Conservation (phyloP, 2,329 filamentous ascomycete species). For the Pseudogymnoascus sp. region DNA sequence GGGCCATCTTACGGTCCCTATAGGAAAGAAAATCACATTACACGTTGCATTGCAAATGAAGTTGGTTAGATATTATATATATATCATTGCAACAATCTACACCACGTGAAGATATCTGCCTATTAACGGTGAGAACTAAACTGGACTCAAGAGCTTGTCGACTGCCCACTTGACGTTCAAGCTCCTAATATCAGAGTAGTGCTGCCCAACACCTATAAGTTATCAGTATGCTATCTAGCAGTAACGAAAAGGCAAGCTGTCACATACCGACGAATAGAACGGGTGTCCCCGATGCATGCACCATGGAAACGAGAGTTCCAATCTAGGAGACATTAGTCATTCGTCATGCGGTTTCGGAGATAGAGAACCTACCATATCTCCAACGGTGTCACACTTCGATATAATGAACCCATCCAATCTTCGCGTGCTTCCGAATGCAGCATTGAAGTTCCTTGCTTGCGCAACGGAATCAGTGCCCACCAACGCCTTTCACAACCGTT, state of each 20-base stretch:
- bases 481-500: constrained; percentile 50
- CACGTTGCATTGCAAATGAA: background rate
- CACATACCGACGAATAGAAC: constrained; percentile 73
- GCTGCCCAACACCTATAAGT: constrained; percentile 49
- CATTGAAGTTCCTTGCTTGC: constrained; percentile 94
- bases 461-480: constrained; percentile 94
- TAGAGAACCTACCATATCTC: constrained; percentile 77
- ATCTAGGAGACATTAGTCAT: constrained; percentile 20
- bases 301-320: constrained; percentile 85
- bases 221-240: background rate
- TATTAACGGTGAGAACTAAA: background rate
- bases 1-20: background rate
- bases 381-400: constrained; percentile 96
- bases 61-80: background rate
- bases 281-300: constrained; percentile 93
- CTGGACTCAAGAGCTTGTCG: constrained; percentile 48
- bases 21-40: background rate
- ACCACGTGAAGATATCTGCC: background rate
- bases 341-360: background rate
- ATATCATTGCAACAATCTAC: constrained; percentile 1
- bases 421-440: constrained; percentile 74
- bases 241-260: background rate
- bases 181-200: constrained; percentile 61
- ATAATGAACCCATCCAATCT: constrained; percentile 95
- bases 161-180: constrained; percentile 65